Evolutionary conservation across 2,329 filamentous ascomycete species (phyloP).

Genomic region (Ascocoryne sarcoides): DNA sequence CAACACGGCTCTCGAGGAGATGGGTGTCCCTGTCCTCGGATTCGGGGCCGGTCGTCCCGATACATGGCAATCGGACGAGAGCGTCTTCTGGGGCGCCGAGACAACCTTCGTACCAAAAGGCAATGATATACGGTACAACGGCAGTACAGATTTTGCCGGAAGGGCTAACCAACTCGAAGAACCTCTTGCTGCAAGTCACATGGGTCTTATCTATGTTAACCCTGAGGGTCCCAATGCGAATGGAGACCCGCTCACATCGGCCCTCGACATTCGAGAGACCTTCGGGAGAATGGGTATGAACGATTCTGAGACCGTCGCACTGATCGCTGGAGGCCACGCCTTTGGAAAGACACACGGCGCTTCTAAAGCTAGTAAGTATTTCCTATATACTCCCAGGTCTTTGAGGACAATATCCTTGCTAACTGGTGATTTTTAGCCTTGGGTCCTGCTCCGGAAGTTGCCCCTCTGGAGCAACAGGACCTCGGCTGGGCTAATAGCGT

Average conservation of each 20-base stretch:
- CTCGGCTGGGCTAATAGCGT: constrained; percentile 63
- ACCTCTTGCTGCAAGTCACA: constrained; percentile 47
- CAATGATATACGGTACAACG: constrained; percentile 37
- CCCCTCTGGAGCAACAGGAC: constrained; percentile 56
- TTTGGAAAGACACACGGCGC: constrained; percentile 56
- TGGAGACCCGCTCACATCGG: constrained; percentile 46
- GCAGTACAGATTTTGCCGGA: constrained; percentile 29
- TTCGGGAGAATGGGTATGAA: constrained; percentile 56
- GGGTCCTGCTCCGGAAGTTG: constrained; percentile 44
- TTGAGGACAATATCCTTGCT: constrained; percentile 4
- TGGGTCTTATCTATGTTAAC: constrained; percentile 56
- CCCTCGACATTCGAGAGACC: constrained; percentile 48
- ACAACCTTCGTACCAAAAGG: constrained; percentile 22
- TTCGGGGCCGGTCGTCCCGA: constrained; percentile 51
- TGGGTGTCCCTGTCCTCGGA: constrained; percentile 48
- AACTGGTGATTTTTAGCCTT: constrained; percentile 6
- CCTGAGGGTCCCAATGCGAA: constrained; percentile 50
- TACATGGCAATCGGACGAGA: constrained; percentile 51
- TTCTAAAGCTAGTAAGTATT: constrained; percentile 6
- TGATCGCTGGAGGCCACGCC: constrained; percentile 51
- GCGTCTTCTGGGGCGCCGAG: constrained; percentile 53
- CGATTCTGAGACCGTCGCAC: constrained; percentile 51
- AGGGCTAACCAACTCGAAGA: constrained; percentile 31
- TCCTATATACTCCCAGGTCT: background rate
- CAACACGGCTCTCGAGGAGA: constrained; percentile 51